A percentile compares a stretch with the other conserved stretches of the same genome.
Evolutionary conservation across 805 yeast species (phyloP).

Genomic region (Kazachstania kunashirensis): DNA sequence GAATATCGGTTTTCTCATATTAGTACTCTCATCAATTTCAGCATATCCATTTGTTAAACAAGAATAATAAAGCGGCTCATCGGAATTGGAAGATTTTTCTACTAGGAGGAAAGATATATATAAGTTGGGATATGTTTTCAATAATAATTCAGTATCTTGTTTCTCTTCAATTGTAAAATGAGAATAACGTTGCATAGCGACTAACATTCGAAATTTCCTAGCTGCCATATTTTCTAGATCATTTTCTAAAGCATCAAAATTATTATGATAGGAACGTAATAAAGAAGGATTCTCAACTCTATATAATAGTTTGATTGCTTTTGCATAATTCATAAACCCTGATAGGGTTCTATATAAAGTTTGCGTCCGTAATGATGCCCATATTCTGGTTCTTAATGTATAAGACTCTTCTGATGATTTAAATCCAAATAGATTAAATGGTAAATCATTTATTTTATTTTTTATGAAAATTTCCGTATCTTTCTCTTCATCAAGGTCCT

Average conservation of each 20-base stretch:
- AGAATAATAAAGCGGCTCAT: conserved; percentile 40
- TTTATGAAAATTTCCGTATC: conserved; percentile 24
- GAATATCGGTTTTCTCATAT: conserved; percentile 50
- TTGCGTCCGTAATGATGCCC: conserved; percentile 82
- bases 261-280: conserved; percentile 35
- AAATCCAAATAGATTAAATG: conserved; percentile 65
- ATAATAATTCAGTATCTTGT: conserved; percentile 55
- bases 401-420: conserved; percentile 54
- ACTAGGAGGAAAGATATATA: conserved; percentile 47
- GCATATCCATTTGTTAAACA: conserved; percentile 59
- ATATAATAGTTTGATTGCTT: conserved; percentile 61
- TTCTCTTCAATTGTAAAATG: conserved; percentile 55
- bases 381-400: conserved; percentile 63
- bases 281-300: conserved; percentile 55
- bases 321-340: conserved; percentile 72
- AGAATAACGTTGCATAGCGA: conserved; percentile 81
- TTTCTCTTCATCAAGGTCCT: background rate
- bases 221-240: conserved; percentile 66
- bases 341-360: conserved; percentile 75
- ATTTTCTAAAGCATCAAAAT: conserved; percentile 48
- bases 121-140: conserved; percentile 64
- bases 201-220: conserved; percentile 69
- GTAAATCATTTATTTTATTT: conserved; percentile 48
- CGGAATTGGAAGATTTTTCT: conserved; percentile 24
- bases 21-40: conserved; percentile 43